phyloP scores from a whole-genome alignment of 345 rosid genomes.

The Arabidopsis suecica region DNA sequence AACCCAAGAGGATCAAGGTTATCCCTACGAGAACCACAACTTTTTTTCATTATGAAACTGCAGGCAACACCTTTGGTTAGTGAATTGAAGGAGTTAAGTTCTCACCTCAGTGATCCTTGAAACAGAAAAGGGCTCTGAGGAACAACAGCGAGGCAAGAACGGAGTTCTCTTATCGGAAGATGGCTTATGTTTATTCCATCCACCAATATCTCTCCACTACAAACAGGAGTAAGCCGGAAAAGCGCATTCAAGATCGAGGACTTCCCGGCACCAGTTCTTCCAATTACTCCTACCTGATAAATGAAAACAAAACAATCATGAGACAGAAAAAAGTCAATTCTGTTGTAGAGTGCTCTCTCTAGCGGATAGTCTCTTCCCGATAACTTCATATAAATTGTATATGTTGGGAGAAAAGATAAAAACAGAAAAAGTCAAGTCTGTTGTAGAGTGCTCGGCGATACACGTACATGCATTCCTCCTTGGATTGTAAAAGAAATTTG shows the following conservation, averaged over 20 bases:
- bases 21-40: slow-evolving; percentile 53
- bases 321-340: slow-evolving; percentile 22
- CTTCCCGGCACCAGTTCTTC: slow-evolving; percentile 97
- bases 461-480: slow-evolving; percentile 71
- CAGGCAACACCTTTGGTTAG: not conserved
- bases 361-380: too few species aligned
- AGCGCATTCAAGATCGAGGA: slow-evolving; percentile 89
- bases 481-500: slow-evolving; percentile 62
- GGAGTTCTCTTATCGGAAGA: slow-evolving; percentile 79
- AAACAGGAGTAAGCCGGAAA: slow-evolving; percentile 73
- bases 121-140: slow-evolving; percentile 93
- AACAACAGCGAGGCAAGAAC: slow-evolving; percentile 75
- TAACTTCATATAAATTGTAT: too few species aligned
- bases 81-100: slow-evolving; percentile 9
- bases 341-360: not conserved
- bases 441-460: not conserved
- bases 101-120: slow-evolving; percentile 83
- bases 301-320: slow-evolving; percentile 1
- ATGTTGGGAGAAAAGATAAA: too few species aligned
- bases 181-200: slow-evolving; percentile 70
- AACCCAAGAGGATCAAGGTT: slow-evolving; percentile 76
- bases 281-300: slow-evolving; percentile 82
- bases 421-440: not conserved
- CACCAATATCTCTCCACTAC: slow-evolving; percentile 67
- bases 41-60: not conserved